Conservation (phyloP, 768 basidiomycete genomes). For the Lactarius sanguifluus region DNA sequence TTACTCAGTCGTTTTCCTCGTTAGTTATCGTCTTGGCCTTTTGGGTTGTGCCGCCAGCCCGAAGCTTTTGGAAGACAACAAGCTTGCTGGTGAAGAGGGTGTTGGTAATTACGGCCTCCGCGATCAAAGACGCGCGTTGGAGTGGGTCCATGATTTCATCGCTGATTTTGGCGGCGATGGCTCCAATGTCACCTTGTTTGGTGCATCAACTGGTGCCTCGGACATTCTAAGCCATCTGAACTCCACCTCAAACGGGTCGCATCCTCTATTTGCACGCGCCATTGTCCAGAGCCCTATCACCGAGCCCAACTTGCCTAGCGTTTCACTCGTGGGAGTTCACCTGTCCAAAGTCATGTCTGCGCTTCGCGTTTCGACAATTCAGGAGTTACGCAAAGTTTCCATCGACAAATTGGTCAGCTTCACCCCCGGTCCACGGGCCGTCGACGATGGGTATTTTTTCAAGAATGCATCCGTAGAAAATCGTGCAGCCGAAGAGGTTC, state of each 20-base stretch:
- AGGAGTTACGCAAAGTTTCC: conserved; percentile 60
- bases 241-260: conserved; percentile 57
- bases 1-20: conserved; percentile 14
- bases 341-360: conserved; percentile 62
- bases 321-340: conserved; percentile 62
- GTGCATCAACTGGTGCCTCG: conserved; percentile 37
- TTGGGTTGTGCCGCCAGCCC: conserved; percentile 74
- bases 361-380: conserved; percentile 53
- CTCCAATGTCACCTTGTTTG: conserved; percentile 38
- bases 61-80: conserved; percentile 67
- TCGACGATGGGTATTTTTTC: conserved; percentile 73
- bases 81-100: conserved; percentile 60
- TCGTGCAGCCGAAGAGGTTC: conserved; percentile 41
- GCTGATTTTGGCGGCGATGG: conserved; percentile 53
- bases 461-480: conserved; percentile 55
- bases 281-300: conserved; percentile 73
- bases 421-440: conserved; percentile 47
- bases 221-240: conserved; percentile 47
- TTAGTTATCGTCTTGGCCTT: conserved; percentile 73
- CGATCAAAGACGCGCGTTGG: conserved; percentile 44
- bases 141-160: conserved; percentile 56
- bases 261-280: conserved; percentile 68
- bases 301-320: conserved; percentile 60
- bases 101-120: conserved; percentile 70
- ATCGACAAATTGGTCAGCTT: conserved; percentile 56